A percentile compares a stretch with the other conserved stretches of the same genome.
phyloP scores from a whole-genome alignment of 768 basidiomycete genomes.

The Neoboletus magnificus region DNA sequence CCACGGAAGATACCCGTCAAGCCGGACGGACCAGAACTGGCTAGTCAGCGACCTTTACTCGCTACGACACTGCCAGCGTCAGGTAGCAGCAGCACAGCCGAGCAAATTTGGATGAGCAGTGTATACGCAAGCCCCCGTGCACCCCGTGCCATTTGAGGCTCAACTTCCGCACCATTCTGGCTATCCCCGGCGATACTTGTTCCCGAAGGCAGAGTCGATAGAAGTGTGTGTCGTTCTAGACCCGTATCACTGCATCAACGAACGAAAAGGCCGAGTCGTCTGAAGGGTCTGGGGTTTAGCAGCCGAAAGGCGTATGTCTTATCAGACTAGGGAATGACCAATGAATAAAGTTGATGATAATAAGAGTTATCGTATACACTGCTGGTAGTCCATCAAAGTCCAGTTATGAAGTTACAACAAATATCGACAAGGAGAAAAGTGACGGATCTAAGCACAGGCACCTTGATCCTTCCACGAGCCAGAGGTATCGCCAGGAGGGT shows the following conservation, averaged over 20 bases:
- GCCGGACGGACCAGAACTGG: constrained; percentile 9
- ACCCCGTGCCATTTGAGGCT: constrained; percentile 7
- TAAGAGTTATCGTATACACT: not conserved
- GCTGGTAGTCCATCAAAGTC: not conserved
- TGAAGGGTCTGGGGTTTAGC: not conserved
- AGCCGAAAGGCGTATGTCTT: not conserved
- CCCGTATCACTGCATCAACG: too few species aligned
- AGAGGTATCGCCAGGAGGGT: constrained; percentile 23
- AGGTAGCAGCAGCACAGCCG: constrained; percentile 14
- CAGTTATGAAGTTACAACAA: not conserved
- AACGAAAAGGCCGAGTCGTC: too few species aligned
- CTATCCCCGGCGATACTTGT: not conserved
- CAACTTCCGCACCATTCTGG: not conserved
- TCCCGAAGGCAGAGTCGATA: not conserved
- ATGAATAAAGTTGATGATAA: not conserved
- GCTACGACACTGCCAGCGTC: not conserved
- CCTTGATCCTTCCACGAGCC: constrained; percentile 26
- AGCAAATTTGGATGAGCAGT: constrained; percentile 3
- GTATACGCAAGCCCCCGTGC: constrained; percentile 14
- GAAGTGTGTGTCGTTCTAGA: not conserved
- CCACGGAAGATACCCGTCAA: constrained; percentile 17
- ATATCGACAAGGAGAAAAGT: not conserved
- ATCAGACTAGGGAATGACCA: not conserved
- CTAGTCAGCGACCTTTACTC: not conserved
- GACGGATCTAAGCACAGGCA: constrained; percentile 10